A percentile compares a stretch with the other conserved stretches of the same genome.
These are phyloP conservation scores for Umbelopsis sp. DNA, from an alignment of 371 early-diverging fungal species.

Conservation along the genomic window DNA sequence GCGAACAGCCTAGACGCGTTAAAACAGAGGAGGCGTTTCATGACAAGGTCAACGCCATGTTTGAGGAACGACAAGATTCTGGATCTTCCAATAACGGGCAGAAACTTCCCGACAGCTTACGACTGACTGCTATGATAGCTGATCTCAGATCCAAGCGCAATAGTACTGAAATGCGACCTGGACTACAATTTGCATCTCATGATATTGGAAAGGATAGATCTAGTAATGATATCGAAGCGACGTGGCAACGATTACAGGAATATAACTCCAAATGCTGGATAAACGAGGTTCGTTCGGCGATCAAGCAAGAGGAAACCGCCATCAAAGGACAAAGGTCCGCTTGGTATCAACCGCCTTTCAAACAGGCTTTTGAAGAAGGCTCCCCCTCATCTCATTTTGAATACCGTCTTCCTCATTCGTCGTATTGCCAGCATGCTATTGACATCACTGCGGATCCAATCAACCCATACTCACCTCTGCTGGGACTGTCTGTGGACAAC, in stretches of 20 bases:
- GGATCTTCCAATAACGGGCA: conserved; percentile 9
- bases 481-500: conserved; percentile 43
- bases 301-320: conserved; percentile 29
- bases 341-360: conserved; percentile 27
- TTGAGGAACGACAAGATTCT: background rate
- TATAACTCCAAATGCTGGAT: conserved; percentile 64
- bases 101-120: conserved; percentile 22
- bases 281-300: conserved; percentile 33
- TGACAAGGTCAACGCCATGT: conserved; percentile 42
- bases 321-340: conserved; percentile 22
- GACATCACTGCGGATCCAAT: conserved; percentile 31
- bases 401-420: background rate
- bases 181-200: background rate
- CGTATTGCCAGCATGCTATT: conserved; percentile 20
- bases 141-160: conserved; percentile 17
- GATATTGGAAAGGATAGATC: conserved; percentile 21
- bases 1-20: conserved; percentile 53
- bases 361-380: conserved; percentile 15
- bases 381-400: conserved; percentile 18
- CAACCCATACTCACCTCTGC: conserved; percentile 47
- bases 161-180: conserved; percentile 3
- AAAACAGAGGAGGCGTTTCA: conserved; percentile 63
- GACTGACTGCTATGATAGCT: conserved; percentile 13
- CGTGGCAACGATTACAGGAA: conserved; percentile 61
- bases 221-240: conserved; percentile 45